A percentile compares a stretch with the other conserved stretches of the same genome.
Evolutionary conservation across 2,329 filamentous ascomycete genomes (phyloP).

Genomic region (Plectosphaerella sp.): DNA sequence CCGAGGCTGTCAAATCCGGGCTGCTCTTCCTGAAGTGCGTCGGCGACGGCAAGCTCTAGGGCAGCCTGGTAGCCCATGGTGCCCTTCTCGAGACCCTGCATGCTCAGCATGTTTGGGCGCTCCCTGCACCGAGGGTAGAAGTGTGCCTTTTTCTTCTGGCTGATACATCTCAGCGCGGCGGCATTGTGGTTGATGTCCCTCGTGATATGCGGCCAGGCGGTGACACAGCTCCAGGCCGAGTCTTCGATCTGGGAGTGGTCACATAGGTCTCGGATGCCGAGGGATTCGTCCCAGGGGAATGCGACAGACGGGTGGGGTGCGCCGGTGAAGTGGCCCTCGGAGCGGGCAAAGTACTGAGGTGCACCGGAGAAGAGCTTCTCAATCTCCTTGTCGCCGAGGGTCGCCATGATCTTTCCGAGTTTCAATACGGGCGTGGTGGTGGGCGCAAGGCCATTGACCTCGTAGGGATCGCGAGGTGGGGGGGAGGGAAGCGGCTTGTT

Average conservation of each 20-base stretch:
- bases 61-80: constrained; percentile 67
- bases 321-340: constrained; percentile 53
- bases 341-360: constrained; percentile 64
- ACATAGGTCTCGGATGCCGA: constrained; percentile 57
- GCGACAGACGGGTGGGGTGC: constrained; percentile 59
- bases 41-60: constrained; percentile 60
- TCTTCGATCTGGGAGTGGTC: constrained; percentile 63
- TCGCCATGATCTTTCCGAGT: constrained; percentile 55
- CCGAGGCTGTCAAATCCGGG: constrained; percentile 54
- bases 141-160: constrained; percentile 45
- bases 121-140: constrained; percentile 57
- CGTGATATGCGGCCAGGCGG: constrained; percentile 59
- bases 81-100: constrained; percentile 67
- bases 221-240: constrained; percentile 58
- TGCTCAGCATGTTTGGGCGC: constrained; percentile 67
- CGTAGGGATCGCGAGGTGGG: constrained; percentile 37
- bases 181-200: constrained; percentile 38
- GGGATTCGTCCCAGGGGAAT: constrained; percentile 62
- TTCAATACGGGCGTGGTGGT: constrained; percentile 35
- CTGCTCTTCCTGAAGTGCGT: constrained; percentile 59
- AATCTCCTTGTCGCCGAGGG: constrained; percentile 54
- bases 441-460: constrained; percentile 27
- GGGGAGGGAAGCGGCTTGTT: constrained; percentile 56
- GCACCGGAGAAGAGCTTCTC: constrained; percentile 73
- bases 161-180: constrained; percentile 27